Base-by-base conservation (phyloP, 768 basidiomycete species). In the Cystobasidium onofrii region DNA sequence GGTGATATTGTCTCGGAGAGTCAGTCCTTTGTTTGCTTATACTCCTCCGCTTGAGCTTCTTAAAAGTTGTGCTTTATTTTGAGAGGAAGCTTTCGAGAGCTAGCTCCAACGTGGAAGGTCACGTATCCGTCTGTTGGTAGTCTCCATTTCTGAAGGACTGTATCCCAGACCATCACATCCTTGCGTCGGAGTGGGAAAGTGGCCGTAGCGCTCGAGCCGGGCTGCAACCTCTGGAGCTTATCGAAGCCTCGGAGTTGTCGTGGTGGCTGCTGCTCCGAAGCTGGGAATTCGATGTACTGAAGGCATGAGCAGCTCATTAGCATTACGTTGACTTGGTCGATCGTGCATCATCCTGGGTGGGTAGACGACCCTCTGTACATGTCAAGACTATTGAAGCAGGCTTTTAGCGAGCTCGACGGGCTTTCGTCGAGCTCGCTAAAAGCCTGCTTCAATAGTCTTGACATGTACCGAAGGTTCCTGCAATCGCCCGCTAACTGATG, bases 171-270 rank as follows among this genome's bases (percentile, higher is more conserved):
- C 39, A 64, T 67, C 7, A 74, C 10, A 57, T 76, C 73, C 66
- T 76, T 76, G 1, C 65, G 23, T 1, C 50, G 66, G n/a, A 81
- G 50, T 10, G 76, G 78, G 73, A 82, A 80, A 20, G 76, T 65
- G 1, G 79, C 78, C 3, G 77, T 78, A 27, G 50, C 39, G 12
- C 67, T 79, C 46, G 78, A 63, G 0, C 80, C 79, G 10, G 80
- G 75, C 23, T 75, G 41, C 1, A 81, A 74, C 55, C 76, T 76
- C 44, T 60, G 23, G 15, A 77, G 46, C 74, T 81, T 81, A 50
- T 75, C 76, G 74, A 80, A 82, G n/a, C 81, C 81, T 61, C 79
- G 72, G 13, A 82, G 75, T 63, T 80, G 80, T 36, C 75, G 76
- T 0, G 78, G 80, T 15, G 81, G 81, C 72, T 81, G 79, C 20